phyloP scores from a whole-genome alignment of 2,329 filamentous ascomycete genomes.

The Colletotrichum cordylinicola region DNA sequence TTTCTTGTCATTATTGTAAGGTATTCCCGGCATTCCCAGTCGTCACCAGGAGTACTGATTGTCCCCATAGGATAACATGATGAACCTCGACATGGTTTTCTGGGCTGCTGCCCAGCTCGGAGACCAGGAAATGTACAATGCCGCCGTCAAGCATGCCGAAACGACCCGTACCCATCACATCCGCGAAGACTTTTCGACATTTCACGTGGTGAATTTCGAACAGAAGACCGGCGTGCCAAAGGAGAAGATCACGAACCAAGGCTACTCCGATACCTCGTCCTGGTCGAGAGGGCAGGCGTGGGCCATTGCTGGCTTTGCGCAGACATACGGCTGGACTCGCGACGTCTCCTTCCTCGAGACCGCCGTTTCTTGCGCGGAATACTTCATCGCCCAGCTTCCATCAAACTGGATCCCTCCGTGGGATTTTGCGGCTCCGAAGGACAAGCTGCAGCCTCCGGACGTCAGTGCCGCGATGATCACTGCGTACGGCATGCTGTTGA shows the following conservation, averaged over 20 bases:
- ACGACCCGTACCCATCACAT: constrained; percentile 45
- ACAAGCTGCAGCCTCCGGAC: constrained; percentile 34
- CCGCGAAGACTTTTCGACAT: constrained; percentile 39
- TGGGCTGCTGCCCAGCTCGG: constrained; percentile 40
- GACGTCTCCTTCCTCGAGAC: constrained; percentile 46
- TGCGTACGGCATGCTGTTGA: constrained; percentile 42
- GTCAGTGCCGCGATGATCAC: constrained; percentile 43
- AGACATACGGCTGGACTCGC: constrained; percentile 51
- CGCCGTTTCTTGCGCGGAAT: constrained; percentile 46
- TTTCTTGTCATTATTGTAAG: constrained; percentile 48
- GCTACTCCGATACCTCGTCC: constrained; percentile 45
- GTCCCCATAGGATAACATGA: constrained; percentile 38
- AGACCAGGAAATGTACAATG: constrained; percentile 33
- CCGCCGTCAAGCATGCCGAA: constrained; percentile 43
- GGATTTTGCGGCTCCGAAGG: constrained; percentile 48
- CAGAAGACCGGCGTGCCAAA: constrained; percentile 41
- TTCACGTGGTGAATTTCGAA: constrained; percentile 53
- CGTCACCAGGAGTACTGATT: neutral
- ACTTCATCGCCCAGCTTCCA: constrained; percentile 46
- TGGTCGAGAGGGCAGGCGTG: constrained; percentile 57
- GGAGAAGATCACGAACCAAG: constrained; percentile 52
- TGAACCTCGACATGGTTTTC: constrained; percentile 49
- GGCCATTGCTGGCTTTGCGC: constrained; percentile 52
- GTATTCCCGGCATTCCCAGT: neutral
- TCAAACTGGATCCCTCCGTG: constrained; percentile 48